phyloP scores from a whole-genome alignment of 2,329 filamentous ascomycete species.

The Aspergillus tamarii region DNA sequence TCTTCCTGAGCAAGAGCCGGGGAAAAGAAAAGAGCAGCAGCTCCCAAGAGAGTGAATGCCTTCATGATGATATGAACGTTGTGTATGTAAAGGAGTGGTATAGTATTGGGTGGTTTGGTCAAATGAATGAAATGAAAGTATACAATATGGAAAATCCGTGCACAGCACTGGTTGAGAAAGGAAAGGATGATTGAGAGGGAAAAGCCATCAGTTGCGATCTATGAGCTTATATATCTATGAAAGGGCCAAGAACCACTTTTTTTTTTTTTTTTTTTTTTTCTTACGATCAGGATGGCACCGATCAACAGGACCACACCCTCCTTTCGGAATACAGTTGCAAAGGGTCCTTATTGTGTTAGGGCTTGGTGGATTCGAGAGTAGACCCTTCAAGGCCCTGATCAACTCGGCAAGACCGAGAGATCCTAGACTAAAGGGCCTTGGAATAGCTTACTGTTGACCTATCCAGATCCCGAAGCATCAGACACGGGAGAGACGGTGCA shows the following conservation, averaged over 20 bases:
- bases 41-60: conserved; percentile 28
- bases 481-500: conserved; percentile 2
- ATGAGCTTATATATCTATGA: conserved; percentile 3
- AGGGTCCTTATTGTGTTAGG: neutral
- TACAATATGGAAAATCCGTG: conserved; percentile 20
- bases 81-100: neutral
- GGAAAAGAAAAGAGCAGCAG: conserved; percentile 28
- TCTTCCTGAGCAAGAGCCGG: conserved; percentile 25
- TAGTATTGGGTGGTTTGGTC: neutral
- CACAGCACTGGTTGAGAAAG: conserved; percentile 30
- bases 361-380: neutral
- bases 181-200: conserved; percentile 4
- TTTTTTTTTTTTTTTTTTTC: neutral
- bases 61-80: conserved; percentile 30
- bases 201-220: neutral
- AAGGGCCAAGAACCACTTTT: conserved; percentile 1
- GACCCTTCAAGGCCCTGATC: neutral
- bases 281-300: neutral
- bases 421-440: neutral
- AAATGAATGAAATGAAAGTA: conserved; percentile 6
- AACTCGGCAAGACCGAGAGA: neutral
- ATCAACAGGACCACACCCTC: conserved; percentile 4
- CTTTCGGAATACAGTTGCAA: neutral
- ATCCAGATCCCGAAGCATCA: neutral
- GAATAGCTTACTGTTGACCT: neutral